Percentiles rank a stretch among this genome's conserved stretches.
phyloP scores from a whole-genome alignment of 2,329 filamentous ascomycete species.

The Claviceps sp. region DNA sequence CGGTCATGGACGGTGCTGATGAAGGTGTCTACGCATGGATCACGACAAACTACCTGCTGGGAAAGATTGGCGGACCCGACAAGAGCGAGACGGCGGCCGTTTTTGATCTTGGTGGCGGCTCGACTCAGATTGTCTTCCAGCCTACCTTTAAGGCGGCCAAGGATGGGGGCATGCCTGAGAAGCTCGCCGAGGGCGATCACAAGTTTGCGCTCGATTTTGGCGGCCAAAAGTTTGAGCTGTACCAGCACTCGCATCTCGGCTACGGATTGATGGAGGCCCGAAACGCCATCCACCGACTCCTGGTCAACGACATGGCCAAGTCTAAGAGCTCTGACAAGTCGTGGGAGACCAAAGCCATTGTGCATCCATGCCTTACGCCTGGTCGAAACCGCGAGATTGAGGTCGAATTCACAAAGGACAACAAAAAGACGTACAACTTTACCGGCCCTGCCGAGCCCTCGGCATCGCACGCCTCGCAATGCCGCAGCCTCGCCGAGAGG shows the following conservation, averaged over 20 bases:
- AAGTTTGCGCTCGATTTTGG: slow-evolving; percentile 89
- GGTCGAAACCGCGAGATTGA: slow-evolving; percentile 64
- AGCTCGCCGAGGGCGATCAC: slow-evolving; percentile 80
- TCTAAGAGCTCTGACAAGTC: slow-evolving; percentile 44
- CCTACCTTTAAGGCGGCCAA: slow-evolving; percentile 70
- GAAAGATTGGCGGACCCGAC: slow-evolving; percentile 90
- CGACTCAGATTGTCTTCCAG: slow-evolving; percentile 97
- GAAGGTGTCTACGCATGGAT: slow-evolving; percentile 99
- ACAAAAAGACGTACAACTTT: slow-evolving; percentile 63
- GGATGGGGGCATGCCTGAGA: slow-evolving; percentile 70
- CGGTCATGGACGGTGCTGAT: slow-evolving; percentile 94
- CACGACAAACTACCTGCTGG: slow-evolving; percentile 94
- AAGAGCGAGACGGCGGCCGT: slow-evolving; percentile 83
- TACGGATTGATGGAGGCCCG: slow-evolving; percentile 95
- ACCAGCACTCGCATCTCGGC: slow-evolving; percentile 95
- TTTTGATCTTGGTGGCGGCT: slow-evolving; percentile 92
- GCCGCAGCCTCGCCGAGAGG: slow-evolving; percentile 78
- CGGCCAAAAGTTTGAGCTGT: slow-evolving; percentile 79
- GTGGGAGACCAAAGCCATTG: slow-evolving; percentile 59
- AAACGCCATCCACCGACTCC: slow-evolving; percentile 63
- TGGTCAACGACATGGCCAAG: slow-evolving; percentile 60
- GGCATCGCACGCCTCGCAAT: slow-evolving; percentile 79
- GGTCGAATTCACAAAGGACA: slow-evolving; percentile 54
- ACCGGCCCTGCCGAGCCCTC: slow-evolving; percentile 64
- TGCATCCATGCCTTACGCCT: slow-evolving; percentile 77